Evolutionary conservation across 805 yeast species (phyloP), one percentile per base, ranked within the genome.

Genomic region (Saccharomycopsis sp.): DNA sequence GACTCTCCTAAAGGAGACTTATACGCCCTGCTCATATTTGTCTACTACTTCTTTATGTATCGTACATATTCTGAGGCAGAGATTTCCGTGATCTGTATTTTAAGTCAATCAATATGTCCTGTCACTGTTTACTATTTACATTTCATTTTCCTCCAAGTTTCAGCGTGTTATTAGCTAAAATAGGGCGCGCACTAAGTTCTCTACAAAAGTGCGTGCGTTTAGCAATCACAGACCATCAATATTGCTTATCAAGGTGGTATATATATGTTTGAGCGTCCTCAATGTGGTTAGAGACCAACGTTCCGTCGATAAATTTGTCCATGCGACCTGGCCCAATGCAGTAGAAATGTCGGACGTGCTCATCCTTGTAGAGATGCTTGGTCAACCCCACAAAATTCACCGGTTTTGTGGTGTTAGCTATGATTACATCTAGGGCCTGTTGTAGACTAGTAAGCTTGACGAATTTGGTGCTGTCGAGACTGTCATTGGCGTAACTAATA

Each of bases 271-370:
- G 7, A 3, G 22, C 49, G 22, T 44, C 49, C 3, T 44, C 12
- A 12, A 44, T 17, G 9, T 44, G 49, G 7, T 44, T 44, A 5
- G 38, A 29, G 38, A 29, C 38, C 38, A 29, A 29, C 38, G 38
- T 29, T 29, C 38, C 49, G 12, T 19, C 22, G 22, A 44, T 44
- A 12, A 44, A 44, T 12, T 58, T 59, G 2, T 34, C 23, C 42
- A 60, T 55, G 7, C 24, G 55, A 2, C 63, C 63, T 8, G 63
- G 63, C 15, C 62, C 59, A 8, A 61, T 47, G 20, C 57, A 41
- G 20, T 17, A 23, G 38, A 58, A 61, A 1, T 34, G 24, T 2
- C 54, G 44, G 17, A 61, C 62, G 23, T 56, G 35, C n/a, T 57
- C 17, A 12, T 50, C 38, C 3, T n/a, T 17, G 49, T 58, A 47